Evolutionary conservation across 75 land plant species (phyloP).

Genomic region (Sequoiadendron giganteum): DNA sequence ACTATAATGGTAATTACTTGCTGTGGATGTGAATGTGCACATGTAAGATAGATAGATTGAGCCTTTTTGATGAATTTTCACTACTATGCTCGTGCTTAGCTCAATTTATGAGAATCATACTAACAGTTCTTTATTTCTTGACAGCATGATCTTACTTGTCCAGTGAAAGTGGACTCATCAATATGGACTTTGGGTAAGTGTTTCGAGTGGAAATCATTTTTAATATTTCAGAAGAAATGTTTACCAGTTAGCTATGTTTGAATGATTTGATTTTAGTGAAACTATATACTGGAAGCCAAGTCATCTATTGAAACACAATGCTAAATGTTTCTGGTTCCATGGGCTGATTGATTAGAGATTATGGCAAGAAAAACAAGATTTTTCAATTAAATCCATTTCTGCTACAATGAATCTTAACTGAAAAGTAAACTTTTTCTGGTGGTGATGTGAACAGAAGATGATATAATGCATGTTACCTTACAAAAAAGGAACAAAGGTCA

Average conservation of each 20-base stretch:
- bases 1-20: background rate
- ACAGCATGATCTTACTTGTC: constrained; percentile 80
- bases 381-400: background rate
- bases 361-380: background rate
- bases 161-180: constrained; percentile 90
- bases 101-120: constrained; percentile 2
- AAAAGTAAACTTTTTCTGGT: background rate
- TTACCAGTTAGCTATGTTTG: background rate
- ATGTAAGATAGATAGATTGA: background rate
- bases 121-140: constrained; percentile 4
- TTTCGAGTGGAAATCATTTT: background rate
- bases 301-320: background rate
- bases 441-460: constrained; percentile 66
- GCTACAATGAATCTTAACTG: no score
- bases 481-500: constrained; percentile 94
- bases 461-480: constrained; percentile 79
- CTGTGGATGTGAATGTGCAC: background rate
- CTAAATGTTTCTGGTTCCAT: background rate
- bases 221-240: background rate
- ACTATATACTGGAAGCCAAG: background rate
- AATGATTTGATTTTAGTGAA: background rate
- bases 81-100: background rate
- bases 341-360: background rate
- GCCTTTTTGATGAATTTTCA: background rate
- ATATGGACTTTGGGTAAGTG: constrained; percentile 93